These are phyloP conservation scores for Calonectria multiphialidica DNA, from an alignment of 2,329 filamentous ascomycete species.

Conservation along the genomic window DNA sequence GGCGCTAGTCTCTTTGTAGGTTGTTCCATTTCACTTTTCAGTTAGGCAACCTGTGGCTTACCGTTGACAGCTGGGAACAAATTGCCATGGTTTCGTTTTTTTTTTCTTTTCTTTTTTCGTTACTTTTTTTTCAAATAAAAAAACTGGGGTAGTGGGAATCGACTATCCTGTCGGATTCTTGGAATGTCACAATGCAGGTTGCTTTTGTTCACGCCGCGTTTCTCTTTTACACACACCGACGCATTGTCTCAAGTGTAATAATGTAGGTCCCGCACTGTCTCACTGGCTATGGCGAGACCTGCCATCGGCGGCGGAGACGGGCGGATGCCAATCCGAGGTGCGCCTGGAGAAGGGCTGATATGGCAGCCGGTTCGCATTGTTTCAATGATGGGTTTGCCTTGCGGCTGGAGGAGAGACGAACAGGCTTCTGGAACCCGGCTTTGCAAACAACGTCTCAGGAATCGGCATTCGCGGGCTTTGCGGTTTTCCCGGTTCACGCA, in stretches of 20 bases:
- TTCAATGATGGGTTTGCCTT: neutral
- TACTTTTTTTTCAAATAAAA: slow-evolving; percentile 18
- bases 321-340: slow-evolving; percentile 5
- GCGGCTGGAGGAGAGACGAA: neutral
- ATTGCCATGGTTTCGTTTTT: slow-evolving; percentile 10
- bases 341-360: slow-evolving; percentile 7
- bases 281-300: slow-evolving; percentile 17
- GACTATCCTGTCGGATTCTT: slow-evolving; percentile 8
- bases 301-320: slow-evolving; percentile 33
- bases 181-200: slow-evolving; percentile 8
- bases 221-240: slow-evolving; percentile 8
- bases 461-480: neutral
- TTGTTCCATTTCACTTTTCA: slow-evolving; percentile 30
- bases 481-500: slow-evolving; percentile 16
- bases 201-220: slow-evolving; percentile 19
- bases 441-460: slow-evolving; percentile 19
- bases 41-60: slow-evolving; percentile 7
- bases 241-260: slow-evolving; percentile 30
- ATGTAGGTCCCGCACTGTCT: slow-evolving; percentile 34
- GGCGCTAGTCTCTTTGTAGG: slow-evolving; percentile 22
- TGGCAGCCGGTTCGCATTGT: slow-evolving; percentile 1
- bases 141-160: slow-evolving; percentile 13
- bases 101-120: neutral
- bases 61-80: slow-evolving; percentile 12
- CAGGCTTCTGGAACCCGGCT: slow-evolving; percentile 6